Evolutionary conservation across 257 asterid species (phyloP).

Genomic region (Gentiana straminea): DNA sequence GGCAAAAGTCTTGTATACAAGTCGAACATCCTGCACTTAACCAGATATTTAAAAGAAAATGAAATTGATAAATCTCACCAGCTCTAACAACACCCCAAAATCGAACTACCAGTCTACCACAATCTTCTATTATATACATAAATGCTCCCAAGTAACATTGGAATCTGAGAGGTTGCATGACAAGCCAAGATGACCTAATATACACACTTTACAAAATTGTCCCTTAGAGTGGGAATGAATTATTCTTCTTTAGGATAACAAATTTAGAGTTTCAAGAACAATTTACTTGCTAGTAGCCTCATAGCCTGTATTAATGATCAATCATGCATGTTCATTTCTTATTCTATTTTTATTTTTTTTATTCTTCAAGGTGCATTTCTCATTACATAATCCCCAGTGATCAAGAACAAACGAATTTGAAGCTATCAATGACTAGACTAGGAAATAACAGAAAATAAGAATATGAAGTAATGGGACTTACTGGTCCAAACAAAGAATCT

Average conservation of each 20-base stretch:
- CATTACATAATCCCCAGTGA: neutral
- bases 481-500: slow-evolving; percentile 73
- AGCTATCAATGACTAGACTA: neutral
- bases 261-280: too few species aligned
- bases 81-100: neutral
- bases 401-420: neutral
- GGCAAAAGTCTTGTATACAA: slow-evolving; percentile 86
- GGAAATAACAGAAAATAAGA: neutral
- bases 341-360: neutral
- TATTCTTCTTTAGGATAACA: too few species aligned
- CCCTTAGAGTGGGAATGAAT: too few species aligned
- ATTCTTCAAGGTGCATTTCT: neutral
- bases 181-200: neutral
- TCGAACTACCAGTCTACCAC: too few species aligned
- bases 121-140: neutral
- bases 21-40: slow-evolving; percentile 60
- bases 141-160: neutral
- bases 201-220: neutral
- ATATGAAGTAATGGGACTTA: slow-evolving; percentile 15
- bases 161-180: neutral
- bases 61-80: neutral
- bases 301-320: too few species aligned
- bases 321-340: too few species aligned
- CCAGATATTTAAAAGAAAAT: neutral
- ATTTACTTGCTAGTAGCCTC: neutral